phyloP scores from a whole-genome alignment of 352 stramenopile species.

The Globisporangium apiculatum region DNA sequence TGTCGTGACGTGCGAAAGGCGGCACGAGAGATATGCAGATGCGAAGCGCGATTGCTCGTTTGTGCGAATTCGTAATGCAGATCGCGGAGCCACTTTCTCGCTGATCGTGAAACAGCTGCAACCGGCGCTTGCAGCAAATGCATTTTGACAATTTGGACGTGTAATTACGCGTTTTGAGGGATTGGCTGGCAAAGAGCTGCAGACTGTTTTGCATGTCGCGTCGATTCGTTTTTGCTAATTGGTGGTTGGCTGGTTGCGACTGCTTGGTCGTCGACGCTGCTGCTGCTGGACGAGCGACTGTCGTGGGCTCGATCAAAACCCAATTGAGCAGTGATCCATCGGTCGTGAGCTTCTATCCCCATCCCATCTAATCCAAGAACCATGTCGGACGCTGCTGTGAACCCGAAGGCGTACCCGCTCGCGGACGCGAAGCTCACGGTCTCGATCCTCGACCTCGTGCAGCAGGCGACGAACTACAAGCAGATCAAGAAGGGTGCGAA shows the following conservation, averaged over 20 bases:
- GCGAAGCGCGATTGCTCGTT: too few species aligned
- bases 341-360: slow-evolving; percentile 70
- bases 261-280: background rate
- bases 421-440: slow-evolving; percentile 98
- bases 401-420: slow-evolving; percentile 97
- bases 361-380: slow-evolving; percentile 8
- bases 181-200: slow-evolving; percentile 12
- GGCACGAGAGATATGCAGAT: too few species aligned
- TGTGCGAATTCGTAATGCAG: too few species aligned
- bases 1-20: too few species aligned
- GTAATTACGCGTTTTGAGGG: slow-evolving; percentile 14
- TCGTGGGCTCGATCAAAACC: slow-evolving; percentile 15
- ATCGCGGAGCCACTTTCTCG: too few species aligned
- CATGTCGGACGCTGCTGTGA: slow-evolving; percentile 82
- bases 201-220: background rate
- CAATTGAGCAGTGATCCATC: slow-evolving; percentile 80
- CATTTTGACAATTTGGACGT: too few species aligned
- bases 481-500: slow-evolving; percentile 99
- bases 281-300: slow-evolving; percentile 2
- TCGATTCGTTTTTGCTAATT: slow-evolving; percentile 3
- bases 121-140: too few species aligned
- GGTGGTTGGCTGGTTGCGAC: slow-evolving; percentile 4
- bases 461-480: slow-evolving; percentile 99
- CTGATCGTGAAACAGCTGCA: too few species aligned
- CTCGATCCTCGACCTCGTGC: slow-evolving; percentile 98